These are phyloP conservation scores for Vitis hybrid DNA, from an alignment of 177 flowering plant species.

Conservation along the genomic window DNA sequence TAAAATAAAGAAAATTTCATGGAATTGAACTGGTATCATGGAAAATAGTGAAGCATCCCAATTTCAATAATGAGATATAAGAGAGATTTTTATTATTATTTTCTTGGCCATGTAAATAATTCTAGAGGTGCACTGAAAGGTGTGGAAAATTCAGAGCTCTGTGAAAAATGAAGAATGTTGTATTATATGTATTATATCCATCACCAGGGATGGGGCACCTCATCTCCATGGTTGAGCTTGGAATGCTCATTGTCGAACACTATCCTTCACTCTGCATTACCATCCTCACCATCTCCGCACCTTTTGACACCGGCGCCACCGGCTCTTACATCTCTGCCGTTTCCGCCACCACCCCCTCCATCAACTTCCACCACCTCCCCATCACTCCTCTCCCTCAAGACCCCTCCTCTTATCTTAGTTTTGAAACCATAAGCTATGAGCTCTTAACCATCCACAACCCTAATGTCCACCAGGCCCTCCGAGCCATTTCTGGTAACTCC, in stretches of 20 bases:
- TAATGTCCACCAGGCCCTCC: conserved; percentile 25
- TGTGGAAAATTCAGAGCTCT: too few species aligned
- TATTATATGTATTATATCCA: conserved; percentile 10
- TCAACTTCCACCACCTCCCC: conserved; percentile 21
- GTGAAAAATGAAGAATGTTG: background rate
- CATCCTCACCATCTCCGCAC: background rate
- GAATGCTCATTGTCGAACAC: conserved; percentile 7
- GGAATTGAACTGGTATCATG: too few species aligned
- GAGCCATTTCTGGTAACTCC: conserved; percentile 23
- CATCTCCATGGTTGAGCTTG: conserved; percentile 14
- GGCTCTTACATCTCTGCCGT: conserved; percentile 11
- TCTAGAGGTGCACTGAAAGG: too few species aligned
- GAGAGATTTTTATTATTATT: too few species aligned
- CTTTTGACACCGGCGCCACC: conserved; percentile 7
- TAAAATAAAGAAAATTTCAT: too few species aligned
- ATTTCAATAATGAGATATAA: too few species aligned
- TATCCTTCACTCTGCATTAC: conserved; percentile 10
- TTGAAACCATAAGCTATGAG: conserved; percentile 13
- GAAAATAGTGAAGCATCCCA: too few species aligned
- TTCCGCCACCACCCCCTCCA: conserved; percentile 21
- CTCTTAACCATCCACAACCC: conserved; percentile 23
- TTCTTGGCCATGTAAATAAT: too few species aligned
- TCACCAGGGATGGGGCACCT: conserved; percentile 1
- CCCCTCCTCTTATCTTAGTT: conserved; percentile 13
- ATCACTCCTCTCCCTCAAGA: conserved; percentile 2